Conservation (phyloP, 148 eudicot species). For the Agrostemma githago region DNA sequence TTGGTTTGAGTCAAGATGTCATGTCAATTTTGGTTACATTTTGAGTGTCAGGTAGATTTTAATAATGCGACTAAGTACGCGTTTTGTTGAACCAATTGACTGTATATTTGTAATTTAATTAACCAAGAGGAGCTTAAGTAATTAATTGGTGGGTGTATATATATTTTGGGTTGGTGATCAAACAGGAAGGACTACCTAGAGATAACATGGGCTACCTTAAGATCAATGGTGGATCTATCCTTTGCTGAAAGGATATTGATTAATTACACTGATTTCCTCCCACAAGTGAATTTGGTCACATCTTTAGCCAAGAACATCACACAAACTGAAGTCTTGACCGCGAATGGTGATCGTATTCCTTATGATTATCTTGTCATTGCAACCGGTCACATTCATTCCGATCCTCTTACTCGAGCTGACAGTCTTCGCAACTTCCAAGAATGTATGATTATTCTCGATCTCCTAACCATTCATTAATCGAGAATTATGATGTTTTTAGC, state of each 20-base stretch:
- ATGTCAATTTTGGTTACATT: too few relatives aligned
- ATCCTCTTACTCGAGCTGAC: conserved; percentile 28
- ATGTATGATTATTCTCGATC: background rate
- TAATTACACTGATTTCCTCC: conserved; percentile 38
- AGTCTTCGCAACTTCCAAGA: conserved; percentile 27
- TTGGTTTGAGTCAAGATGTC: too few relatives aligned
- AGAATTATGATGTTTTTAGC: too few relatives aligned
- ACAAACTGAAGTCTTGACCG: conserved; percentile 31
- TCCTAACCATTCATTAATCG: too few relatives aligned
- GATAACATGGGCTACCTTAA: conserved; percentile 37
- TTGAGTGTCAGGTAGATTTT: too few relatives aligned
- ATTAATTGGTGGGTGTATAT: too few relatives aligned
- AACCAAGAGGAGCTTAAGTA: too few relatives aligned
- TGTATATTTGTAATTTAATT: too few relatives aligned
- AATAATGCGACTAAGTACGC: too few relatives aligned
- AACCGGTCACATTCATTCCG: conserved; percentile 39
- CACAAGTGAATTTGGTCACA: conserved; percentile 32
- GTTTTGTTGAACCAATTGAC: too few relatives aligned
- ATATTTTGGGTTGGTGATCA: too few relatives aligned
- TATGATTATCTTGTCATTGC: conserved; percentile 52
- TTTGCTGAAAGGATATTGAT: conserved; percentile 41
- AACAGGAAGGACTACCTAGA: conserved; percentile 41
- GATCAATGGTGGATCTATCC: conserved; percentile 41
- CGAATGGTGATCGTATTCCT: conserved; percentile 27
- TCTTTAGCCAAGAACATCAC: conserved; percentile 37